Percentiles rank a stretch among this genome's conserved stretches.
Evolutionary conservation across 352 stramenopile genomes (phyloP).

Genomic region (Peronosclerospora sorghi): DNA sequence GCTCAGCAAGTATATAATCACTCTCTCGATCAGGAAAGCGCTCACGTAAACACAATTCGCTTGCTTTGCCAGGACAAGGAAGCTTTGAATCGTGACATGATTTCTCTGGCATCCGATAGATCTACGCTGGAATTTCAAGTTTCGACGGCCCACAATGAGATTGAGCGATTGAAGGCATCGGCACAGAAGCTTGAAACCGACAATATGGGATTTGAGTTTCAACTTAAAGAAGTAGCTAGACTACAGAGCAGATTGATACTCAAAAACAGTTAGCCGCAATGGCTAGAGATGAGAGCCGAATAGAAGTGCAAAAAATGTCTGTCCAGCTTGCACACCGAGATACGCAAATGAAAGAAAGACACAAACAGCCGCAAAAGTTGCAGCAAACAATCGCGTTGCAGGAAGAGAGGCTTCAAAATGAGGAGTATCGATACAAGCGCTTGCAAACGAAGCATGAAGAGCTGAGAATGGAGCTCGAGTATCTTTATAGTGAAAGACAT

Average conservation of each 20-base stretch:
- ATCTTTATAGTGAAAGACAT: slow-evolving; percentile 19
- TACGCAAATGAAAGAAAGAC: slow-evolving; percentile 34
- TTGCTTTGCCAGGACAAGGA: slow-evolving; percentile 53
- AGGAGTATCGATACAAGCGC: slow-evolving; percentile 26
- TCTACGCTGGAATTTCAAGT: slow-evolving; percentile 42
- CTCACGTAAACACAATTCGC: slow-evolving; percentile 37
- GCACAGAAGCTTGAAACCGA: slow-evolving; percentile 38
- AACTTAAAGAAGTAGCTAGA: slow-evolving; percentile 31
- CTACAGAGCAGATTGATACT: slow-evolving; percentile 32
- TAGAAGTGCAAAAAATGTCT: slow-evolving; percentile 29
- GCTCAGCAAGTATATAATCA: slow-evolving; percentile 26
- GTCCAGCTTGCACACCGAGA: slow-evolving; percentile 29
- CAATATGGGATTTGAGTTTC: slow-evolving; percentile 35
- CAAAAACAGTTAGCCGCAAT: slow-evolving; percentile 35
- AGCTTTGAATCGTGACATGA: slow-evolving; percentile 38
- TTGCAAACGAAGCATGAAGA: slow-evolving; percentile 24
- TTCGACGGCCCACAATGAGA: slow-evolving; percentile 25
- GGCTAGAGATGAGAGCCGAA: slow-evolving; percentile 29
- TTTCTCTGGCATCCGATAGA: slow-evolving; percentile 37
- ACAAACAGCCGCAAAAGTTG: slow-evolving; percentile 25
- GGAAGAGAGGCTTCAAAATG: slow-evolving; percentile 24
- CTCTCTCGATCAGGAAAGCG: slow-evolving; percentile 33
- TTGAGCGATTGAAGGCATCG: slow-evolving; percentile 21
- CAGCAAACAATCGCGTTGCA: slow-evolving; percentile 18
- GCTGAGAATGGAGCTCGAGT: slow-evolving; percentile 23